These are phyloP conservation scores for Bothriochloa decipiens DNA, from an alignment of 176 grass and related monocot genomes.

Conservation along the genomic window DNA sequence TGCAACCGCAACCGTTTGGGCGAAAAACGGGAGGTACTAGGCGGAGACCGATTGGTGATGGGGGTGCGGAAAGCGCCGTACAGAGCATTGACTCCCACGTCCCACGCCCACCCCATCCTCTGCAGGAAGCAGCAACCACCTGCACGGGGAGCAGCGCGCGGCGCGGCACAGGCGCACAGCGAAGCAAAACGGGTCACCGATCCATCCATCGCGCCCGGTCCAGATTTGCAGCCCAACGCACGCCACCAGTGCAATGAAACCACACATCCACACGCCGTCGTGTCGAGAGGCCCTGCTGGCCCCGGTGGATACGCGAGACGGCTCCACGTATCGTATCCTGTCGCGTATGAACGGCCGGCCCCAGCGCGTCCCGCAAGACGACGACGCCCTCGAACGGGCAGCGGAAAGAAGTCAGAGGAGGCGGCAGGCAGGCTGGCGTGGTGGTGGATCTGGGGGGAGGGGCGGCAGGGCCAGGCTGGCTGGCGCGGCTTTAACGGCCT, in stretches of 20 bases:
- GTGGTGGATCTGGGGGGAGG: slow-evolving; percentile 30
- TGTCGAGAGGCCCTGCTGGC: neutral
- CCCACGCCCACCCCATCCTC: too few relatives aligned
- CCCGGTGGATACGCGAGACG: neutral
- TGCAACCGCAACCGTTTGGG: too few relatives aligned
- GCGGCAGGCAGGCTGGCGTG: neutral
- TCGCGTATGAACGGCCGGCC: neutral
- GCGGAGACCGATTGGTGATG: too few relatives aligned
- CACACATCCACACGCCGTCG: neutral
- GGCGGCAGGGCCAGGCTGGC: slow-evolving; percentile 45
- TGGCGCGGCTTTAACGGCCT: slow-evolving; percentile 51
- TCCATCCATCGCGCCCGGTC: neutral
- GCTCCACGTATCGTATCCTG: neutral
- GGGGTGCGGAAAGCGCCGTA: too few relatives aligned
- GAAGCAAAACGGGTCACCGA: too few relatives aligned
- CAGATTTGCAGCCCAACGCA: too few relatives aligned
- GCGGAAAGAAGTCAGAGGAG: slow-evolving; percentile 37
- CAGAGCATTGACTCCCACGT: too few relatives aligned
- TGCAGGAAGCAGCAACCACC: too few relatives aligned
- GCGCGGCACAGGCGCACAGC: too few relatives aligned
- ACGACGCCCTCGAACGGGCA: neutral
- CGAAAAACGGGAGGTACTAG: too few relatives aligned
- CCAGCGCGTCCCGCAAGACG: neutral
- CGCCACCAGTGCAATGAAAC: neutral
- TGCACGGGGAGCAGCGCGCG: too few relatives aligned